These are phyloP conservation scores for Arthrobotrys sphaeroides DNA, from an alignment of 2,329 filamentous ascomycete genomes.

Conservation along the genomic window DNA sequence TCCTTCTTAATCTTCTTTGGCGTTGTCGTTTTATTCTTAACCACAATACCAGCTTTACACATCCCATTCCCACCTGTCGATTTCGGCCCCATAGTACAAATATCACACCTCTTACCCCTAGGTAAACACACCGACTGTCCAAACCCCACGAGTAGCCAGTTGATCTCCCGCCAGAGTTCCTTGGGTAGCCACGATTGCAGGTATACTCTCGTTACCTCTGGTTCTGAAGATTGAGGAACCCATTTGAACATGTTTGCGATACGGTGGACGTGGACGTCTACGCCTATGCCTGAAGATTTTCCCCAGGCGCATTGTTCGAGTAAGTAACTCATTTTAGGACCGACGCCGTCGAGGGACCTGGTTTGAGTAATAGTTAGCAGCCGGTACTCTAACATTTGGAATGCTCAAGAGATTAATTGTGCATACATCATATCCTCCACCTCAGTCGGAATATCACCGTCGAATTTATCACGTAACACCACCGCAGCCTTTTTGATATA, in stretches of 20 bases:
- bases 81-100: conserved; percentile 74
- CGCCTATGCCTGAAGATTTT: conserved; percentile 79
- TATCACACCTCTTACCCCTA: conserved; percentile 80
- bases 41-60: conserved; percentile 77
- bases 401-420: conserved; percentile 64
- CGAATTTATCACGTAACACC: conserved; percentile 75
- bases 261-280: conserved; percentile 93
- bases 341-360: conserved; percentile 70
- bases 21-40: conserved; percentile 63
- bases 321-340: conserved; percentile 93
- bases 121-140: conserved; percentile 88
- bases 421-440: conserved; percentile 78
- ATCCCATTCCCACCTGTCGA: conserved; percentile 70
- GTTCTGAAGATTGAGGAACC: conserved; percentile 77
- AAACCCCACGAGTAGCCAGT: conserved; percentile 84
- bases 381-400: neutral
- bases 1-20: conserved; percentile 60
- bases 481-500: conserved; percentile 79
- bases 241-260: conserved; percentile 95
- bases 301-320: conserved; percentile 82
- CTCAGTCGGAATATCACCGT: conserved; percentile 80
- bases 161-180: conserved; percentile 91
- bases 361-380: neutral
- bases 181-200: conserved; percentile 84
- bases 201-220: conserved; percentile 80